Conservation (phyloP, 345 rosid species). For the Alliaria petiolata region DNA sequence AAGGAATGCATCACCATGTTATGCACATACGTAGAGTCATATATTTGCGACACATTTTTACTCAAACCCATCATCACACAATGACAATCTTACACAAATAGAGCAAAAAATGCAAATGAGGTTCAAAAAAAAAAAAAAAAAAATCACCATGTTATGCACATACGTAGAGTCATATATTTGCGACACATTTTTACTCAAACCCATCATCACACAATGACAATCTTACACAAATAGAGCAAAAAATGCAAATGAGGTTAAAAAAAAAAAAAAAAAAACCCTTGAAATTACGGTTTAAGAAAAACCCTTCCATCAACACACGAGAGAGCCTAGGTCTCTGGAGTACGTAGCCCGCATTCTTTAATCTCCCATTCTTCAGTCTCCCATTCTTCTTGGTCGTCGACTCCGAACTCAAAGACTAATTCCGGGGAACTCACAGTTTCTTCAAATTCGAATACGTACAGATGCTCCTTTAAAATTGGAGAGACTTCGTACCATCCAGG, state of each 20-base stretch:
- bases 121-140: no score
- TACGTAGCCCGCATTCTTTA: not conserved
- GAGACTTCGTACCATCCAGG: not conserved
- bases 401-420: not conserved
- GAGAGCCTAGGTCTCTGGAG: not conserved
- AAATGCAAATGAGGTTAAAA: not conserved
- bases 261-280: not conserved
- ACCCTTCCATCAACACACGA: not conserved
- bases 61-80: not conserved
- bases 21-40: no score
- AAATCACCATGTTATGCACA: no score
- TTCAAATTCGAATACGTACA: not conserved
- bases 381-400: not conserved
- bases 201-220: not conserved
- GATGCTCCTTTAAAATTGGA: not conserved
- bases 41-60: no score
- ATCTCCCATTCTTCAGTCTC: not conserved
- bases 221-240: not conserved
- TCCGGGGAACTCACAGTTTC: not conserved
- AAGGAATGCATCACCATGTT: not conserved
- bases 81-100: not conserved
- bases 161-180: no score
- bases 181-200: not conserved
- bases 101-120: not conserved
- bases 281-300: no score